Evolutionary conservation across 1,284 basidiomycete genomes (phyloP).

Genomic region (Gymnopus androsaceus): DNA sequence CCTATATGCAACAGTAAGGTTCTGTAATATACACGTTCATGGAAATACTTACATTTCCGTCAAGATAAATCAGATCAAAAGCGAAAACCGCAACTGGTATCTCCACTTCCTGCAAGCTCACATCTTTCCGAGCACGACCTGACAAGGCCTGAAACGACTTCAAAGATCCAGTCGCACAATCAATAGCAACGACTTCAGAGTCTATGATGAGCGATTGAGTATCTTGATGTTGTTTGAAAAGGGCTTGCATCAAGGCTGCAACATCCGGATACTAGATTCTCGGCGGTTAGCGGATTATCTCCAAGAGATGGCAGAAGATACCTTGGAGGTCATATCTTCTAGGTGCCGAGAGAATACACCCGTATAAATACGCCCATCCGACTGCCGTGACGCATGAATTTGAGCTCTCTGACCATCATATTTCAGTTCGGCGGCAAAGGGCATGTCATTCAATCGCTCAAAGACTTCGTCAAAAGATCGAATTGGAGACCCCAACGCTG

Average conservation of each 20-base stretch:
- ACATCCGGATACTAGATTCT: slow-evolving; percentile 84
- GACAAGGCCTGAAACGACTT: slow-evolving; percentile 87
- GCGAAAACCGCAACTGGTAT: slow-evolving; percentile 85
- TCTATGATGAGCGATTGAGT: slow-evolving; percentile 81
- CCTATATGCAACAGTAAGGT: slow-evolving; percentile 39
- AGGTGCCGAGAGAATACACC: slow-evolving; percentile 87
- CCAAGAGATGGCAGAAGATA: slow-evolving; percentile 27
- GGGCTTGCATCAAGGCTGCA: slow-evolving; percentile 52
- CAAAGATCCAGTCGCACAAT: slow-evolving; percentile 64
- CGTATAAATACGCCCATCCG: slow-evolving; percentile 48
- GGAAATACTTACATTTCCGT: slow-evolving; percentile 61
- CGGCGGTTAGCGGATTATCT: slow-evolving; percentile 17
- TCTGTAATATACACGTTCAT: slow-evolving; percentile 7
- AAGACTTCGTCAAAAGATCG: slow-evolving; percentile 86
- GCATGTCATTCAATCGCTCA: slow-evolving; percentile 62
- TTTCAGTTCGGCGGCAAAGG: slow-evolving; percentile 83
- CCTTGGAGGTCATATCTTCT: slow-evolving; percentile 91
- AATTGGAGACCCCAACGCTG: slow-evolving; percentile 81
- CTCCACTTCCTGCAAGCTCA: slow-evolving; percentile 76
- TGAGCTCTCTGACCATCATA: slow-evolving; percentile 89
- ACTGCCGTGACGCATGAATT: slow-evolving; percentile 66
- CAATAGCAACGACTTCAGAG: slow-evolving; percentile 80
- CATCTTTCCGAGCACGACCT: slow-evolving; percentile 85
- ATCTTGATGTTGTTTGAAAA: slow-evolving; percentile 46
- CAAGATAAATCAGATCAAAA: slow-evolving; percentile 90